A percentile compares a stretch with the other conserved stretches of the same genome.
These are phyloP conservation scores for Hymenoscyphus repandus DNA, from an alignment of 2,329 filamentous ascomycete genomes.

Conservation along the genomic window DNA sequence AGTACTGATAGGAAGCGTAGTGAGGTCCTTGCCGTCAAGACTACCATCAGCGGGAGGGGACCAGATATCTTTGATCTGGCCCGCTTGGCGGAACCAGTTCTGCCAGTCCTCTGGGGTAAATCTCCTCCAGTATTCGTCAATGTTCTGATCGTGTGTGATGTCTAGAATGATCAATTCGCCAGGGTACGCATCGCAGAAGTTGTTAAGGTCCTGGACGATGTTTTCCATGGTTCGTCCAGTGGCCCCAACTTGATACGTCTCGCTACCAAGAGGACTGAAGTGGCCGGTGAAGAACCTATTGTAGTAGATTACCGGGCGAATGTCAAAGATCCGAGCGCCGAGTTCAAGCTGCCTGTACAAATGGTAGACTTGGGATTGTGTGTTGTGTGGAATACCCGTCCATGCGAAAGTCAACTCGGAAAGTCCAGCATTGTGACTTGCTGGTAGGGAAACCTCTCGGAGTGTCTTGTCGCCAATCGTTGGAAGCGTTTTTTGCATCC, in stretches of 20 bases:
- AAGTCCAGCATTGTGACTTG: slow-evolving; percentile 18
- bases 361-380: slow-evolving; percentile 13
- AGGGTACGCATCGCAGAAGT: slow-evolving; percentile 18
- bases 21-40: slow-evolving; percentile 12
- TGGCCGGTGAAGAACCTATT: slow-evolving; percentile 17
- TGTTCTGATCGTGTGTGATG: slow-evolving; percentile 18
- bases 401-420: slow-evolving; percentile 10
- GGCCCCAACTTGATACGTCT: slow-evolving; percentile 4
- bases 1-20: slow-evolving; percentile 13
- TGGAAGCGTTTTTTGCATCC: slow-evolving; percentile 21
- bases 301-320: slow-evolving; percentile 14
- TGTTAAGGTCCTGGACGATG: slow-evolving; percentile 21
- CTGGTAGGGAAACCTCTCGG: slow-evolving; percentile 19
- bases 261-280: neutral
- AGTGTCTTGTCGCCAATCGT: slow-evolving; percentile 16
- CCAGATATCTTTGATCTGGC: slow-evolving; percentile 19
- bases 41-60: neutral
- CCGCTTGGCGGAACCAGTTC: slow-evolving; percentile 10
- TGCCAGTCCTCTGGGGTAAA: slow-evolving; percentile 11
- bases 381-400: slow-evolving; percentile 19
- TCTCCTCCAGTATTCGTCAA: slow-evolving; percentile 3
- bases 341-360: slow-evolving; percentile 16
- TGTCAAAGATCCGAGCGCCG: slow-evolving; percentile 21
- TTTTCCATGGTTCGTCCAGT: slow-evolving; percentile 13
- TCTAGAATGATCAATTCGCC: slow-evolving; percentile 25